Evolutionary conservation across 495 filamentous ascomycete species (phyloP), one percentile per base, ranked within the genome.

Genomic region (Neurospora cerealis): DNA sequence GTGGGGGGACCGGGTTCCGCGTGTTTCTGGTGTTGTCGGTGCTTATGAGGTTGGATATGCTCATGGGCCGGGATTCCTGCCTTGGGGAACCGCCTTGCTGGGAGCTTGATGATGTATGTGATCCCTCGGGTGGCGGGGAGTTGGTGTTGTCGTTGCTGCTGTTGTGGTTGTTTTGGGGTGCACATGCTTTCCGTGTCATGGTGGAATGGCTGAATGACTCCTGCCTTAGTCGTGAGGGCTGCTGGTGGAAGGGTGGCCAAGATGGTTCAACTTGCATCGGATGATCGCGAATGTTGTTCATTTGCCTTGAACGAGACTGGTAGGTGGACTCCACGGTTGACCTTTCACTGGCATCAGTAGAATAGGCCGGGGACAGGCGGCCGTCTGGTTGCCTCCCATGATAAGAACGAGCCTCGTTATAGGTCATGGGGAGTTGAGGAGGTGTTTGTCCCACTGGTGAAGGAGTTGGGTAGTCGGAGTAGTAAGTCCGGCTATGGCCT

Each of bases 11-110:
- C n/a, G 80, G 78, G 36, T 75, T 76, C 73, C 80, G 79, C 13
- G 76, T 74, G 46, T 77, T 76, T 70, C 75, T 73, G 69, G 72
- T 79, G 38, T 38, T 71, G 72, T 83, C 82, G 60, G 79, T 79
- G 74, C 78, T 83, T 34, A 86, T 77, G 28, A 86, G 73, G 73
- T 82, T 82, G n/a, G 81, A 83, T 71, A 86, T 86, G 72, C 79
- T 83, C 82, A 86, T 83, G 37, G 81, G 83, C 76, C 84, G 80
- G 40, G 77, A 40, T 38, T 82, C 80, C n/a, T 79, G 78, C 39
- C 76, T 76, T 3, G 81, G 80, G 5, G 79, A 82, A 24, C 78
- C 71, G 28, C 75, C 79, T 70, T 71, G 40, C 37, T 77, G 76
- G 11, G 74, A 78, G 70, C 73, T 78, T 15, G 78, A 74, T 24